A percentile compares a stretch with the other conserved stretches of the same genome.
phyloP scores from a whole-genome alignment of 2,329 filamentous ascomycete genomes.

The Penicillium verrucosum region DNA sequence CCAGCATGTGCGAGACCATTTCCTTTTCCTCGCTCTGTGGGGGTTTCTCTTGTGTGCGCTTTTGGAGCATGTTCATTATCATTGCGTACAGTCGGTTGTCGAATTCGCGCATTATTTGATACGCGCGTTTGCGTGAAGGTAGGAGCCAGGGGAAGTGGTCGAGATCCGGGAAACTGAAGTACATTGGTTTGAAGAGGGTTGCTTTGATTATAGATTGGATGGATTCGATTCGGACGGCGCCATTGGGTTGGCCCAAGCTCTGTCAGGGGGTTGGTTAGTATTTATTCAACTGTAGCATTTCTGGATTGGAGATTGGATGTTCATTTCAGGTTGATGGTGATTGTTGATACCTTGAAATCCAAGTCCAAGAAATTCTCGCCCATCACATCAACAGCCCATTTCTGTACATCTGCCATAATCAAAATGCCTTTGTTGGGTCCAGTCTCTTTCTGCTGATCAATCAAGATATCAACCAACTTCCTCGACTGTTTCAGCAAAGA shows the following conservation, averaged over 20 bases:
- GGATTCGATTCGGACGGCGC: slow-evolving; percentile 21
- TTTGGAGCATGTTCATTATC: slow-evolving; percentile 7
- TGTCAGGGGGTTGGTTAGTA: not conserved
- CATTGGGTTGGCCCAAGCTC: slow-evolving; percentile 21
- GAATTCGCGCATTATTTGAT: slow-evolving; percentile 27
- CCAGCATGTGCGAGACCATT: slow-evolving; percentile 24
- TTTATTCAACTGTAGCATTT: not conserved
- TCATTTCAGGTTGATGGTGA: not conserved
- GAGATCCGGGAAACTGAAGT: slow-evolving; percentile 28
- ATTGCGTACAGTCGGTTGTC: slow-evolving; percentile 17
- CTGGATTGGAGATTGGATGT: not conserved
- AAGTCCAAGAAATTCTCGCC: slow-evolving; percentile 26
- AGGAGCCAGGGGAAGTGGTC: slow-evolving; percentile 23
- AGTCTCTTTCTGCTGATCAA: slow-evolving; percentile 15
- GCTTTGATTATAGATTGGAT: slow-evolving; percentile 27
- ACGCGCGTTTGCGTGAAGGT: slow-evolving; percentile 20
- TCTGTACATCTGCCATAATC: slow-evolving; percentile 24
- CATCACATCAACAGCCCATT: slow-evolving; percentile 29
- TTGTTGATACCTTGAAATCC: slow-evolving; percentile 22
- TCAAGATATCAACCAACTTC: slow-evolving; percentile 24
- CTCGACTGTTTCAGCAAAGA: slow-evolving; percentile 24
- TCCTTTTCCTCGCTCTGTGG: slow-evolving; percentile 3
- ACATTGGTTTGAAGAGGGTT: slow-evolving; percentile 26
- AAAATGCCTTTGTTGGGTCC: slow-evolving; percentile 11
- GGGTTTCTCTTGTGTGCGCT: not conserved